Evolutionary conservation across 306 rosid species (phyloP).

Genomic region (apple (Malus domestica)): DNA sequence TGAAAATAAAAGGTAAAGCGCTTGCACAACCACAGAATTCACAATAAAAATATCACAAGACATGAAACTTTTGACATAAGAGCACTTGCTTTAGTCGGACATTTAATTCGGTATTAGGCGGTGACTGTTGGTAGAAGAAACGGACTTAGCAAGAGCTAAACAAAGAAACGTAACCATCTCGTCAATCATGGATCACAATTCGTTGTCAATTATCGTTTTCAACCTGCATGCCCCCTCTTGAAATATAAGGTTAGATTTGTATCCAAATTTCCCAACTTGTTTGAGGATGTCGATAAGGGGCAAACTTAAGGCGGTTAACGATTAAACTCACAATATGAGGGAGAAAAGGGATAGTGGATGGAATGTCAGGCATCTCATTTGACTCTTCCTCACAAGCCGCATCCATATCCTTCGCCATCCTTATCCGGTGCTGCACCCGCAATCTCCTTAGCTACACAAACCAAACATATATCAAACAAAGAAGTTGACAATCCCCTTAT

Average conservation of each 20-base stretch:
- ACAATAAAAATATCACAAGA: not conserved
- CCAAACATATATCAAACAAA: not conserved
- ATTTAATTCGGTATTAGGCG: too few species aligned
- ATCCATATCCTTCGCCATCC: constrained; percentile 23
- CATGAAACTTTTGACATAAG: not conserved
- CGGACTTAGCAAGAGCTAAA: too few species aligned
- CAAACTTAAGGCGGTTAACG: not conserved
- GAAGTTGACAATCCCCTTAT: not conserved
- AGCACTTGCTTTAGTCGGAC: not conserved
- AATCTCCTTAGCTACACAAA: constrained; percentile 76
- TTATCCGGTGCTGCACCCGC: constrained; percentile 74
- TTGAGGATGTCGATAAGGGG: not conserved
- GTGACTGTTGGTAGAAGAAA: too few species aligned
- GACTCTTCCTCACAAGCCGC: constrained; percentile 51
- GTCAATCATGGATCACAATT: too few species aligned
- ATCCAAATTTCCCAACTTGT: not conserved
- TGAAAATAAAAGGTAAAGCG: constrained; percentile 1
- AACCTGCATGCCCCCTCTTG: not conserved
- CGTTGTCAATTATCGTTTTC: not conserved
- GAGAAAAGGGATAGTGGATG: constrained; percentile 91
- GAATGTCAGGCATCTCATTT: constrained; percentile 84
- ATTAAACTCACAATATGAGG: constrained; percentile 58
- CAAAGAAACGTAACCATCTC: too few species aligned
- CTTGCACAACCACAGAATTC: not conserved
- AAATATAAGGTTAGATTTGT: not conserved